phyloP scores from a whole-genome alignment of 2,329 filamentous ascomycete species.

The Penicillium polonicum region DNA sequence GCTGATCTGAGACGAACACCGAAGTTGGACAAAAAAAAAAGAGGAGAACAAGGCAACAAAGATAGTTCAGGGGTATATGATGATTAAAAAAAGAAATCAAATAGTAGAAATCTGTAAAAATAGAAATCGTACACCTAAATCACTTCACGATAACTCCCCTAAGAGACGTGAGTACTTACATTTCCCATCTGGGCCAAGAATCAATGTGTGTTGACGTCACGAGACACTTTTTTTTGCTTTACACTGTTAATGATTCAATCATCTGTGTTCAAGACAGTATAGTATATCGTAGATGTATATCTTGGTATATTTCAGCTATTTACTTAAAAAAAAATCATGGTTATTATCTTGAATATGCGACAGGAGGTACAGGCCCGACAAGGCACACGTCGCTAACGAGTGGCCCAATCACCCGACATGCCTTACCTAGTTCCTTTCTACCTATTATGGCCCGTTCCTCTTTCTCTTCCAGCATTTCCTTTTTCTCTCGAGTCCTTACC shows the following conservation, averaged over 20 bases:
- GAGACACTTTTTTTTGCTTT: not conserved
- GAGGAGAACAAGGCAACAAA: slow-evolving; percentile 5
- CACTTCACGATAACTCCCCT: not conserved
- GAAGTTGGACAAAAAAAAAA: slow-evolving; percentile 2
- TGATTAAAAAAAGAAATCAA: not conserved
- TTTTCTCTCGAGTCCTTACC: not conserved
- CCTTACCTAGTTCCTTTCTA: not conserved
- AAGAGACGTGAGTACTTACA: not conserved
- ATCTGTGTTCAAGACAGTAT: not conserved
- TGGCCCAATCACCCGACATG: slow-evolving; percentile 5
- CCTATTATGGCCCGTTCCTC: not conserved
- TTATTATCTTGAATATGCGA: not conserved
- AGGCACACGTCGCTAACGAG: not conserved
- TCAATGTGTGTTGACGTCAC: slow-evolving; percentile 5
- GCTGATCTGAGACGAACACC: slow-evolving; percentile 9
- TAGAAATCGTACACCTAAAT: not conserved
- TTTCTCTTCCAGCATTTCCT: not conserved
- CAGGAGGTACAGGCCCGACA: not conserved
- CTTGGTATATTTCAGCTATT: not conserved
- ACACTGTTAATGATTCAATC: not conserved
- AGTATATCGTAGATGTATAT: not conserved
- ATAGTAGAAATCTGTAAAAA: not conserved
- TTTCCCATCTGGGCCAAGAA: not conserved
- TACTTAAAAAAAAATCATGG: not conserved
- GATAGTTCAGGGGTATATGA: not conserved